These are phyloP conservation scores for Comarum palustre DNA, from an alignment of 306 rosid genomes.

Conservation along the genomic window DNA sequence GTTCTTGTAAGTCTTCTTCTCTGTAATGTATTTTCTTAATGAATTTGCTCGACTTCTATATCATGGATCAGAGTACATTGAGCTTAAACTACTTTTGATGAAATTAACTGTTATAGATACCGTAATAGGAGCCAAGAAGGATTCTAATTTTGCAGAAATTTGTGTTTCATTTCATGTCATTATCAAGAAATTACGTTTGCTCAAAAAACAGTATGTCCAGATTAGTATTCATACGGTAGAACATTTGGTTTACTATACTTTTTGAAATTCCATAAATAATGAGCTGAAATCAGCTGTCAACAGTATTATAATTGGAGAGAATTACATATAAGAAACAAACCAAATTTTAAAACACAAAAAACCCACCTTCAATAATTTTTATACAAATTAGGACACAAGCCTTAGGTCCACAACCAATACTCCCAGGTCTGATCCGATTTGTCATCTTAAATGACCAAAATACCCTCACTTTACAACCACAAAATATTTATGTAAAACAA, in stretches of 20 bases:
- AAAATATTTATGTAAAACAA: too few relatives aligned
- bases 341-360: too few relatives aligned
- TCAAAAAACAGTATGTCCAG: too few relatives aligned
- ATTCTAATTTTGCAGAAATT: not conserved
- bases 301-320: not conserved
- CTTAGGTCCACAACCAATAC: too few relatives aligned
- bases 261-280: not conserved
- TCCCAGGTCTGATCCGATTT: too few relatives aligned
- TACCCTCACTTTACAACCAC: too few relatives aligned
- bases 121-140: slow-evolving; percentile 4
- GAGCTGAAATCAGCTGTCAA: not conserved
- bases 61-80: slow-evolving; percentile 14
- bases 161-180: not conserved
- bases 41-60: not conserved
- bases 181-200: not conserved
- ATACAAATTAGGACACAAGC: too few relatives aligned
- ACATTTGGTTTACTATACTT: not conserved
- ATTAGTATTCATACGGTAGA: not conserved
- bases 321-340: too few relatives aligned
- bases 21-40: not conserved
- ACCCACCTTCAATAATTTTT: too few relatives aligned
- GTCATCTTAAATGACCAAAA: too few relatives aligned
- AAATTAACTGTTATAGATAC: not conserved
- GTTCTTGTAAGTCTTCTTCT: slow-evolving; percentile 45
- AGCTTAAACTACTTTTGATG: not conserved